phyloP scores from a whole-genome alignment of 2,329 filamentous ascomycete genomes.

The Verticillium tricorpus region DNA sequence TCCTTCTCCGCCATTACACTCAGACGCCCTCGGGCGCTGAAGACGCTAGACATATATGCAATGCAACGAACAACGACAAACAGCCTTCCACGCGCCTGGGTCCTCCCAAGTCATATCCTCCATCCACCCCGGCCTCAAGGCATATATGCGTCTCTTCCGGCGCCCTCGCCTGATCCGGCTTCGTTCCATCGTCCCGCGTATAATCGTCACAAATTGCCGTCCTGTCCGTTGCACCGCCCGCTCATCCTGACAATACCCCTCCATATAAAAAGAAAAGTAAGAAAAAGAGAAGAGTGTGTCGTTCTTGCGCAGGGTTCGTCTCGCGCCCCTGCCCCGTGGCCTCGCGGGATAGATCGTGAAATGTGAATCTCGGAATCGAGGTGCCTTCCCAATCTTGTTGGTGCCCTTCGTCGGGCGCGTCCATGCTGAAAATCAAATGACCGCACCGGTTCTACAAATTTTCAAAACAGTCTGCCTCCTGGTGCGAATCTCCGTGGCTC shows the following conservation, averaged over 20 bases:
- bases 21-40: neutral
- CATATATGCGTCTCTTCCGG: neutral
- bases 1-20: neutral
- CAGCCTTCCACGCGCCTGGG: neutral
- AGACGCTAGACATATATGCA: neutral
- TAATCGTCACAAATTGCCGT: conserved; percentile 1
- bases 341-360: neutral
- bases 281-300: neutral
- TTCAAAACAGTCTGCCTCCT: neutral
- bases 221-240: neutral
- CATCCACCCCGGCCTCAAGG: neutral
- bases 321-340: neutral
- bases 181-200: conserved; percentile 1
- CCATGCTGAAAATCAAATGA: neutral
- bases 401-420: neutral
- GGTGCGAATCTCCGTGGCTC: neutral
- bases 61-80: neutral
- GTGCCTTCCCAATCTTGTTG: neutral
- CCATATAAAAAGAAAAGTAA: neutral
- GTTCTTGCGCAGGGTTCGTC: neutral
- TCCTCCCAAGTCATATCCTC: neutral
- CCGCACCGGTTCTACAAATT: neutral
- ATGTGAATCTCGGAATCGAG: neutral
- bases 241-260: neutral
- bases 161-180: neutral